A percentile compares a stretch with the other conserved stretches of the same genome.
Conservation (phyloP, 257 asterid species). For the Solanum corneliomulleri region DNA sequence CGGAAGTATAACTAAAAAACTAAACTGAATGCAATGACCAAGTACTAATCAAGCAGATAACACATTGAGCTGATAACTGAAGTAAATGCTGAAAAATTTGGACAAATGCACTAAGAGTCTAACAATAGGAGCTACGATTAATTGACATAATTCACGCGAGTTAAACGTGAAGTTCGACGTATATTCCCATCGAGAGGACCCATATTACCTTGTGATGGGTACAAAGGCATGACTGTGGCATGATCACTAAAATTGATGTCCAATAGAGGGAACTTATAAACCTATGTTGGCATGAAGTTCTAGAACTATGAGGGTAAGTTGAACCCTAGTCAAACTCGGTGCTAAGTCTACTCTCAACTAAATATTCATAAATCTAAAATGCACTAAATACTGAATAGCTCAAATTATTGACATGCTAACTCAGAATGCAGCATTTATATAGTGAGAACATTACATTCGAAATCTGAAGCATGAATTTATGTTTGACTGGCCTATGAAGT, state of each 20-base stretch:
- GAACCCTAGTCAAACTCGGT: background rate
- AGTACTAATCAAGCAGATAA: background rate
- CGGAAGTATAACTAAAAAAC: background rate
- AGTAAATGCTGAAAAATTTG: background rate
- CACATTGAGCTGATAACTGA: background rate
- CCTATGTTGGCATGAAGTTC: fast-evolving
- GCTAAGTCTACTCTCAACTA: background rate
- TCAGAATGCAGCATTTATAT: no score
- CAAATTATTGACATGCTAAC: background rate
- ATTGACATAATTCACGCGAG: background rate
- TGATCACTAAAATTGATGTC: background rate
- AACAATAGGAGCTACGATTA: background rate
- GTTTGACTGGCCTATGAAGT: background rate
- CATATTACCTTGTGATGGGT: background rate
- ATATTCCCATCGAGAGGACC: background rate
- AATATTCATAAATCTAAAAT: no score
- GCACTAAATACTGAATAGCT: background rate
- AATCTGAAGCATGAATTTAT: no score
- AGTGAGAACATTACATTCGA: background rate
- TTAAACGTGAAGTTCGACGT: background rate
- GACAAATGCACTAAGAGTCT: background rate
- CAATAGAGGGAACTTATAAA: background rate
- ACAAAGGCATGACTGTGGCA: background rate
- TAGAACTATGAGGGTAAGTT: background rate
- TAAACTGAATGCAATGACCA: background rate